These are phyloP conservation scores for Heritiera fomes DNA, from an alignment of 345 rosid genomes.

Conservation along the genomic window DNA sequence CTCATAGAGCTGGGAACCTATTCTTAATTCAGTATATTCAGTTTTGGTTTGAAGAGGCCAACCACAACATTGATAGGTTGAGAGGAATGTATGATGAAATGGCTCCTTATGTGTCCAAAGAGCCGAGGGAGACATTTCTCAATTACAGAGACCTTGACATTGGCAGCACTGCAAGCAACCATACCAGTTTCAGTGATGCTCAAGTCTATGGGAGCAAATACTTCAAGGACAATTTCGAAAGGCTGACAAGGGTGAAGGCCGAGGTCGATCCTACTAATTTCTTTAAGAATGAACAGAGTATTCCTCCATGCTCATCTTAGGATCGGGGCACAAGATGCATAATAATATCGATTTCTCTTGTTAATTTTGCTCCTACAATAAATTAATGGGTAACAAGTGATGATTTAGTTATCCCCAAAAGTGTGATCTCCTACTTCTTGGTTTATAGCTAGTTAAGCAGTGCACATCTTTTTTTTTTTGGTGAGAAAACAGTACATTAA, in stretches of 20 bases:
- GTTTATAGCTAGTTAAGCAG: too few species aligned
- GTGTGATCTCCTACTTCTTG: too few species aligned
- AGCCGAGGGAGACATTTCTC: conserved; percentile 24
- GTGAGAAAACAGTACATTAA: too few species aligned
- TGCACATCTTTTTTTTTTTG: too few species aligned
- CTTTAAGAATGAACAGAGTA: conserved; percentile 48
- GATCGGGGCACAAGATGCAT: too few species aligned
- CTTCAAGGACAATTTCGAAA: conserved; percentile 27
- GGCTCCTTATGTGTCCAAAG: conserved; percentile 28
- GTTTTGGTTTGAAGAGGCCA: conserved; percentile 35
- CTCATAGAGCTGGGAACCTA: conserved; percentile 38
- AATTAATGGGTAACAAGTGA: too few species aligned
- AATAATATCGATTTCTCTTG: too few species aligned
- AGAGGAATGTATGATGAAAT: conserved; percentile 5
- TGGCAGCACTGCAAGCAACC: not conserved
- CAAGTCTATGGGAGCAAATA: conserved; percentile 24
- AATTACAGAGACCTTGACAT: conserved; percentile 25
- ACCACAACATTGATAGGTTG: not conserved
- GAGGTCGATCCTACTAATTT: conserved; percentile 42
- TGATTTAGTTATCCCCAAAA: too few species aligned
- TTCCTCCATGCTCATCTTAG: conserved; percentile 25
- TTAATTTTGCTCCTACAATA: too few species aligned
- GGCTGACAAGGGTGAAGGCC: conserved; percentile 39
- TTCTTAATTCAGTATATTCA: conserved; percentile 35
- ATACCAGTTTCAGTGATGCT: not conserved